Percentiles rank a stretch among this genome's conserved stretches.
Conservation (phyloP, 2,329 filamentous ascomycete genomes). For the Leptographium galeiforme region DNA sequence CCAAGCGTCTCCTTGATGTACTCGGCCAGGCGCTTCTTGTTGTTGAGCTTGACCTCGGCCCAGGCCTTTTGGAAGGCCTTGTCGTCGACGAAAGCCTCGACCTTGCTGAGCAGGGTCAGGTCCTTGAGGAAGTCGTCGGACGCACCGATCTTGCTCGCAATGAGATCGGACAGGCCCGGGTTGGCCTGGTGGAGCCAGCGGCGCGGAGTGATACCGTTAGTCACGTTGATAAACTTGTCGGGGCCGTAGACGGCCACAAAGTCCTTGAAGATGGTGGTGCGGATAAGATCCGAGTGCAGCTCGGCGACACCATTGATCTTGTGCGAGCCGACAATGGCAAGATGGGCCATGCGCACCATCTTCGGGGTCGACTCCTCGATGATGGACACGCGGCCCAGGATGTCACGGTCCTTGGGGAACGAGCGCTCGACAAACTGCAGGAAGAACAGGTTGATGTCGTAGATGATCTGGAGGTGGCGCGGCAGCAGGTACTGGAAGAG, state of each 20-base stretch:
- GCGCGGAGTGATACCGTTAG: slow-evolving; percentile 91
- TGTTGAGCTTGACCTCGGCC: slow-evolving; percentile 91
- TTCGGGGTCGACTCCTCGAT: slow-evolving; percentile 95
- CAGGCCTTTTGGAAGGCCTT: slow-evolving; percentile 86
- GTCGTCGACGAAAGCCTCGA: slow-evolving; percentile 76
- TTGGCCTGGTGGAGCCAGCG: slow-evolving; percentile 98
- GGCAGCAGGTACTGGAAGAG: slow-evolving; percentile 86
- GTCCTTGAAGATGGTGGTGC: slow-evolving; percentile 99
- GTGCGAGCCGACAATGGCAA: slow-evolving; percentile 93
- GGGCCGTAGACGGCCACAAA: slow-evolving; percentile 90
- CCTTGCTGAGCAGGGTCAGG: slow-evolving; percentile 69
- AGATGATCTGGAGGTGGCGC: slow-evolving; percentile 91
- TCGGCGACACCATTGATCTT: slow-evolving; percentile 99
- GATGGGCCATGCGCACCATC: slow-evolving; percentile 94
- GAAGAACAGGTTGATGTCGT: slow-evolving; percentile 94
- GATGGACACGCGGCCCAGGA: slow-evolving; percentile 81
- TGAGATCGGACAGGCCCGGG: slow-evolving; percentile 78
- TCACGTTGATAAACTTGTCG: slow-evolving; percentile 98
- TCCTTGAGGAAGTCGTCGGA: slow-evolving; percentile 73
- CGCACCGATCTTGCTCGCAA: slow-evolving; percentile 76
- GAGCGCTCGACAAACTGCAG: slow-evolving; percentile 78
- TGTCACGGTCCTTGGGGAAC: slow-evolving; percentile 79
- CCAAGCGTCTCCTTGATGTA: slow-evolving; percentile 76
- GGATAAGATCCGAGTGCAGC: slow-evolving; percentile 93
- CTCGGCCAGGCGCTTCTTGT: slow-evolving; percentile 84